phyloP scores from a whole-genome alignment of 2,329 filamentous ascomycete species.

The Penicillium crustosum region DNA sequence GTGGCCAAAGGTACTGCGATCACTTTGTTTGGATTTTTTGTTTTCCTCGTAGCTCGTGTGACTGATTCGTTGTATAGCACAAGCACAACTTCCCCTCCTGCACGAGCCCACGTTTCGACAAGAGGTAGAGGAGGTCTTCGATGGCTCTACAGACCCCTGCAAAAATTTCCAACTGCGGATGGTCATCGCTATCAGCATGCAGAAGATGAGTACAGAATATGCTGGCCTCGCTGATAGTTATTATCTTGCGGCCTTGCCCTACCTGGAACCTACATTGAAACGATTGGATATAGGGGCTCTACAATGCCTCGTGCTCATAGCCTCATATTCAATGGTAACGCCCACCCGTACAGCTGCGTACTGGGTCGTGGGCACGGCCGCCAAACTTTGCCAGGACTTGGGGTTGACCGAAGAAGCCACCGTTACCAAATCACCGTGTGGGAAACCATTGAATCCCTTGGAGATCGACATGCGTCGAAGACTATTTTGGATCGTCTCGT shows the following conservation, averaged over 20 bases:
- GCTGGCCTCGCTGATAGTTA: slow-evolving; percentile 94
- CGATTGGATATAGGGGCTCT: slow-evolving; percentile 88
- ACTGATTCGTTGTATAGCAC: slow-evolving; percentile 57
- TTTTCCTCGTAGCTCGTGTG: neutral
- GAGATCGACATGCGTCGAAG: slow-evolving; percentile 87
- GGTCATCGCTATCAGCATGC: slow-evolving; percentile 91
- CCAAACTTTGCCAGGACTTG: slow-evolving; percentile 83
- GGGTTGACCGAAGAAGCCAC: slow-evolving; percentile 87
- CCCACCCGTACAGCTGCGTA: slow-evolving; percentile 91
- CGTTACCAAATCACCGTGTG: slow-evolving; percentile 63
- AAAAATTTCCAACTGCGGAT: slow-evolving; percentile 86
- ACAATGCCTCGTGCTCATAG: slow-evolving; percentile 84
- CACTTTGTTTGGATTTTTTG: neutral
- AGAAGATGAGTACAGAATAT: slow-evolving; percentile 85
- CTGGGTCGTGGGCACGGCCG: slow-evolving; percentile 85
- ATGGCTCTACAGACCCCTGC: slow-evolving; percentile 72
- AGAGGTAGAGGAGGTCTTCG: slow-evolving; percentile 79
- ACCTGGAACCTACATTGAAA: slow-evolving; percentile 77
- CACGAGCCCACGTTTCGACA: slow-evolving; percentile 77
- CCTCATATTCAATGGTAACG: slow-evolving; percentile 87
- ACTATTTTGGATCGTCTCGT: slow-evolving; percentile 81
- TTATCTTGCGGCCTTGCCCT: slow-evolving; percentile 83
- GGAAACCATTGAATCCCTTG: slow-evolving; percentile 65
- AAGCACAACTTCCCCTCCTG: slow-evolving; percentile 81
- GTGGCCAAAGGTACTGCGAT: slow-evolving; percentile 68